Evolutionary conservation across 768 basidiomycete genomes (phyloP).

Genomic region (Gymnopilus junonius): DNA sequence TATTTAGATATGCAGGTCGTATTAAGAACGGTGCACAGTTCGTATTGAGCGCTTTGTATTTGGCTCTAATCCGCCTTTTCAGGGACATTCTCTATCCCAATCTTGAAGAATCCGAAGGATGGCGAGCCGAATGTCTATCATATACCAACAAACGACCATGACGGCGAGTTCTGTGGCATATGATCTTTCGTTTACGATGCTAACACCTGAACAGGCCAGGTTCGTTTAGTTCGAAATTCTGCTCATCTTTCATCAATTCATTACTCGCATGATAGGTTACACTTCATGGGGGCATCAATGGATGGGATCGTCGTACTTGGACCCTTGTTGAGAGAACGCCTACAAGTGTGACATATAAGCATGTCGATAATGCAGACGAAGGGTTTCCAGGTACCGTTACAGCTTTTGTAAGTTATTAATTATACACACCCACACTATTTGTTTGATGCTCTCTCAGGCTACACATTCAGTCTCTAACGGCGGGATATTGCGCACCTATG

Average conservation of each 20-base stretch:
- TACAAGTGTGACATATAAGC: constrained; percentile 56
- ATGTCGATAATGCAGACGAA: constrained; percentile 54
- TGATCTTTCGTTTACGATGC: neutral
- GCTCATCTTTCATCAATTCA: too few relatives aligned
- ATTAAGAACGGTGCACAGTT: constrained; percentile 47
- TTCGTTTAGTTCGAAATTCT: neutral
- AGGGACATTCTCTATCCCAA: constrained; percentile 61
- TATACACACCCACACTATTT: neutral
- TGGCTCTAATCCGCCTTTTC: neutral
- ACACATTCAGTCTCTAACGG: constrained; percentile 51
- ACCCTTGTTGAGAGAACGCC: constrained; percentile 44
- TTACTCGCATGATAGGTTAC: constrained; percentile 39
- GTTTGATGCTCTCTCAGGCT: constrained; percentile 33
- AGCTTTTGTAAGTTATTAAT: constrained; percentile 36
- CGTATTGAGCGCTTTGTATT: neutral
- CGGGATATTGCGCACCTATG: constrained; percentile 43
- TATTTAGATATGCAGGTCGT: constrained; percentile 52
- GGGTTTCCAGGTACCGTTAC: constrained; percentile 58
- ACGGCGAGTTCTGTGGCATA: constrained; percentile 35
- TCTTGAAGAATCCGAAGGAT: constrained; percentile 47
- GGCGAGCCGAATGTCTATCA: constrained; percentile 50
- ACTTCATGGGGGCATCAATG: constrained; percentile 58
- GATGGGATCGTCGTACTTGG: constrained; percentile 65
- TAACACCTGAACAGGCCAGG: constrained; percentile 21
- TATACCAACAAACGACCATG: constrained; percentile 53